A percentile compares a stretch with the other conserved stretches of the same genome.
phyloP scores from a whole-genome alignment of 1,139 yeast species.

The Scheffersomyces lignicola region DNA sequence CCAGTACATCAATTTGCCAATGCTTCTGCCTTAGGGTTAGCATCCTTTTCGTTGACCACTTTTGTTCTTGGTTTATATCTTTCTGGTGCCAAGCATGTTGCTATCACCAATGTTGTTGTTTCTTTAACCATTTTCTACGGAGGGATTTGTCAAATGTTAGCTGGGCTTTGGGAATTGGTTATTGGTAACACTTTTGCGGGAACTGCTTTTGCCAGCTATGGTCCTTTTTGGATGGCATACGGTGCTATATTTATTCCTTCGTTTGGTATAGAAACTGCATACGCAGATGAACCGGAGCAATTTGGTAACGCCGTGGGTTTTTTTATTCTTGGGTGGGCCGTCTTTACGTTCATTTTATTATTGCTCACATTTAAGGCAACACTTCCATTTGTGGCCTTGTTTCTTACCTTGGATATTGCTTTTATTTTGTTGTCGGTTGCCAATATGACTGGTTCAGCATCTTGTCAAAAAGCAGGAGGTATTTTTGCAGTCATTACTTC shows the following conservation, averaged over 20 bases:
- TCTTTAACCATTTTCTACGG: constrained; percentile 47
- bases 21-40: constrained; percentile 63
- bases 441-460: constrained; percentile 31
- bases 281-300: constrained; percentile 37
- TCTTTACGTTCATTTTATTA: constrained; percentile 42
- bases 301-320: constrained; percentile 40
- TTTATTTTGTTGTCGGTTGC: constrained; percentile 46
- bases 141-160: constrained; percentile 47
- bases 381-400: constrained; percentile 36
- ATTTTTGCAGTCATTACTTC: constrained; percentile 43
- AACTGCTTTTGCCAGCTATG: constrained; percentile 42
- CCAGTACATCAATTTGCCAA: constrained; percentile 45
- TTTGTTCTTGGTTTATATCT: constrained; percentile 46
- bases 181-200: constrained; percentile 42
- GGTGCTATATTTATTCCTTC: constrained; percentile 34
- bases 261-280: constrained; percentile 61
- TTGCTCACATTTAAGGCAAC: constrained; percentile 46
- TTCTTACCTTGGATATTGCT: constrained; percentile 37
- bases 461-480: constrained; percentile 43
- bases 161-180: constrained; percentile 54
- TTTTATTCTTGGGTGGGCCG: constrained; percentile 45
- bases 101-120: constrained; percentile 37
- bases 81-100: constrained; percentile 43
- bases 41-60: constrained; percentile 53
- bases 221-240: constrained; percentile 44